Base-by-base conservation (phyloP, 768 basidiomycete genomes). In the Pulveroboletus ravenelii region DNA sequence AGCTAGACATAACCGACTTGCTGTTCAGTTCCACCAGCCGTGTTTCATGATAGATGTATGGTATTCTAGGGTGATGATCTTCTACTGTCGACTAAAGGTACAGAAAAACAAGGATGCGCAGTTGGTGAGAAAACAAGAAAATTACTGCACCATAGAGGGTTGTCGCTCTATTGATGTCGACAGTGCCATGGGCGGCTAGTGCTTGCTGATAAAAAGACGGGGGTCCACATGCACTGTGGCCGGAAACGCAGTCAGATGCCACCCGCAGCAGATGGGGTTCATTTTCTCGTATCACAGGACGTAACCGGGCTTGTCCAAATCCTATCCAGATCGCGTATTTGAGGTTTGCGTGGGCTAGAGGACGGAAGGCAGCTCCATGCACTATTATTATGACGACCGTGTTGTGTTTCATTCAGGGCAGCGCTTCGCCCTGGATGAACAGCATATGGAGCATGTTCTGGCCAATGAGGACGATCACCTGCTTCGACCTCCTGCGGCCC, bases 221-320 rank as follows among this genome's bases (percentile, higher is more conserved):
- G 41, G 48, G 36, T n/a, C n/a, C n/a, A n/a, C n/a, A n/a, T n/a
- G 42, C 47, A 51, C 55, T 44, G 48, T 48, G 27, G 10, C 30
- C 41, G 34, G 40, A 20, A 53, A 38, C 40, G 37, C 13, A 31
- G 42, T 62, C 52, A 67, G 34, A 67, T 68, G 40, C 53, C 66
- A 34, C 68, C 66, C 25, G 69, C 64, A 36, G 62, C 68, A 29
- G 66, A 70, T 18, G 66, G 58, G 2, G 66, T 70, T 44, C 68
- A 64, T 40, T 52, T 61, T 47, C 66, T 66, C 23, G 56, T 42
- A 45, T 65, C 64, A 57, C 55, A 51, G 39, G 63, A 49, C 15
- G 56, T 45, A 23, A 51, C 47, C 3, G 66, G 62, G 42, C 57
- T 54, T 4, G 53, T 60, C 59, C 55, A 48, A 47, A 66, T 50